Percentiles rank a stretch among this genome's conserved stretches.
Conservation (phyloP, 331 rosid genomes). For the Rhamnella rubrinervis region DNA sequence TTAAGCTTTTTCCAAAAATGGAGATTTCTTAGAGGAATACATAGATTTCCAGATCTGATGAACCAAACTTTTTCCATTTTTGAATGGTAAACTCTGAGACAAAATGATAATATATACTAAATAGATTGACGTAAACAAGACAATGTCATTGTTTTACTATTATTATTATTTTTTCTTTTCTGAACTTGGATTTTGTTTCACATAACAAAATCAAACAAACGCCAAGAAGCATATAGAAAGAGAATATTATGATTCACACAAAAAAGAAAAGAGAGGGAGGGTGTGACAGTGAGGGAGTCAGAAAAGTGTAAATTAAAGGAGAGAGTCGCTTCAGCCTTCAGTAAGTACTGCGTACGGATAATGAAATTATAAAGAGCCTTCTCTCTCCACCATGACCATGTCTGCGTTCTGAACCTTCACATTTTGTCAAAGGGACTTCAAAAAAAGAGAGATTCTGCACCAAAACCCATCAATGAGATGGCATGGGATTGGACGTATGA, state of each 20-base stretch:
- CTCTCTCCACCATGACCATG: background rate
- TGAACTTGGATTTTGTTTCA: slow-evolving; percentile 72
- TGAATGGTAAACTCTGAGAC: slow-evolving; percentile 36
- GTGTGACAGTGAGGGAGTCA: slow-evolving; percentile 26
- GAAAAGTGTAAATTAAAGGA: slow-evolving; percentile 2
- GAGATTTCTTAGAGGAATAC: slow-evolving; percentile 68
- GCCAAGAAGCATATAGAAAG: slow-evolving; percentile 41
- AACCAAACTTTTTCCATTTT: slow-evolving; percentile 35
- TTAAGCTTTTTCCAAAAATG: slow-evolving; percentile 43
- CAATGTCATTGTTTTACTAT: slow-evolving; percentile 36
- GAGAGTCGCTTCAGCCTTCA: slow-evolving; percentile 10
- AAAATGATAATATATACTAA: slow-evolving; percentile 23
- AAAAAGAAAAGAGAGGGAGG: slow-evolving; percentile 20
- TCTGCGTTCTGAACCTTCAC: background rate
- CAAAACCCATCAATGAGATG: slow-evolving; percentile 34
- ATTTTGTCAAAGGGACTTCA: background rate
- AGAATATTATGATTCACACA: slow-evolving; percentile 48
- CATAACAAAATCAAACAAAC: slow-evolving; percentile 57
- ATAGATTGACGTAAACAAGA: slow-evolving; percentile 71
- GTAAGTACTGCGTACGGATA: background rate
- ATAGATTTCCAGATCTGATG: slow-evolving; percentile 48
- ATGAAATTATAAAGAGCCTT: slow-evolving; percentile 13
- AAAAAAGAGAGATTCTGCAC: slow-evolving; percentile 36
- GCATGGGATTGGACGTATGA: slow-evolving; percentile 80
- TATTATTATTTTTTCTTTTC: too few species aligned